These are phyloP conservation scores for Cyclotella kingstonii DNA, from an alignment of 108 stramenopile genomes.

Conservation along the genomic window DNA sequence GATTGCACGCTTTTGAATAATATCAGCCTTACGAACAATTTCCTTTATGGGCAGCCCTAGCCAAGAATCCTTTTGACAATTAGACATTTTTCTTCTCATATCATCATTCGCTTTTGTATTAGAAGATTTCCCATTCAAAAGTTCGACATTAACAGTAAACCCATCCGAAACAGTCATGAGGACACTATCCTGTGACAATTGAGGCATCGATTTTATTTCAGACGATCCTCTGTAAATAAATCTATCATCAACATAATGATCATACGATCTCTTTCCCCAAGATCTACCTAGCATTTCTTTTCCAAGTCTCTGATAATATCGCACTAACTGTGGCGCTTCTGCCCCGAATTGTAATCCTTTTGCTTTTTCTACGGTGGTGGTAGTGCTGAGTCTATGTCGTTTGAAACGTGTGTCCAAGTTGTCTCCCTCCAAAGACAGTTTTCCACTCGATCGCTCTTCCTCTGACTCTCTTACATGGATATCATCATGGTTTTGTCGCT, in stretches of 20 bases:
- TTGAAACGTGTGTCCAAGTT: constrained; percentile 17
- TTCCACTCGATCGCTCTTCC: no score
- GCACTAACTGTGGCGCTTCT: constrained; percentile 30
- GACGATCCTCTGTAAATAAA: not conserved
- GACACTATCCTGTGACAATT: constrained; percentile 29
- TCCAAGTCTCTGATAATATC: constrained; percentile 17
- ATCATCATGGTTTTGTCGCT: constrained; percentile 11
- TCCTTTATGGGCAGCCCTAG: constrained; percentile 47
- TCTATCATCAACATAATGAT: not conserved
- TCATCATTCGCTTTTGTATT: not conserved
- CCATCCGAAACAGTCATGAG: constrained; percentile 35
- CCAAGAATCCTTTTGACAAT: constrained; percentile 17
- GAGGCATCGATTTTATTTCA: constrained; percentile 7
- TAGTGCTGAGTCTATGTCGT: not conserved
- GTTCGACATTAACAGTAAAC: constrained; percentile 23
- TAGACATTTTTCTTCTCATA: constrained; percentile 5
- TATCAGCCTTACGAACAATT: constrained; percentile 46
- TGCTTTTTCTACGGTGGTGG: not conserved
- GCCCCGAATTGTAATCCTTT: constrained; percentile 3
- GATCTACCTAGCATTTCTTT: constrained; percentile 23
- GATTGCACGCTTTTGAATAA: constrained; percentile 37
- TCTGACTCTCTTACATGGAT: not conserved
- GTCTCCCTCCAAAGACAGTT: constrained; percentile 19
- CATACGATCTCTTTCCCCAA: constrained; percentile 19
- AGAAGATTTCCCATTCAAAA: not conserved